Conservation (phyloP, 495 filamentous ascomycete genomes). For the Aspergillus cavernicola region DNA sequence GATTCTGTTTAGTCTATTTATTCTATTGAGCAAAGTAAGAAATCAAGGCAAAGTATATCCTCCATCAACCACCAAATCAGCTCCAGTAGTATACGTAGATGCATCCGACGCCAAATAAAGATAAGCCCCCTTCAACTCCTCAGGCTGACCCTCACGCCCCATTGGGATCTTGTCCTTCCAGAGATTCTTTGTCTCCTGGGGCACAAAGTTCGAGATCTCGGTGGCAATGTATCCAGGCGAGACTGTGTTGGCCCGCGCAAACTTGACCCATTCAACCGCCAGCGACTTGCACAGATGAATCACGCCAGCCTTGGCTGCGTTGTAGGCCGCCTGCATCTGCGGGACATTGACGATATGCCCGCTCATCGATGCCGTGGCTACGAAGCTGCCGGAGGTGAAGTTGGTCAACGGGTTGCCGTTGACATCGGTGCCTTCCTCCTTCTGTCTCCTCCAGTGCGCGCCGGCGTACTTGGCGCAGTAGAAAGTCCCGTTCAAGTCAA, state of each 20-base stretch:
- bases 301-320: constrained; percentile 59
- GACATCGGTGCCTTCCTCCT: constrained; percentile 60
- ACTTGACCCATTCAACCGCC: constrained; percentile 83
- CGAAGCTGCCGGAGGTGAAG: constrained; percentile 7
- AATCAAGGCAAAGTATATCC: constrained; percentile 14
- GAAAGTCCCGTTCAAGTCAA: constrained; percentile 77
- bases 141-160: constrained; percentile 34
- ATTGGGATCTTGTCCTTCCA: constrained; percentile 78
- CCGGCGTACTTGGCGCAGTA: constrained; percentile 78
- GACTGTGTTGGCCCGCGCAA: constrained; percentile 75
- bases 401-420: constrained; percentile 63
- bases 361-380: constrained; percentile 25
- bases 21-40: too few relatives aligned
- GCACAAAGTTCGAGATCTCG: constrained; percentile 53
- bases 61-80: constrained; percentile 68
- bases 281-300: constrained; percentile 51
- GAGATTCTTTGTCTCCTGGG: constrained; percentile 62
- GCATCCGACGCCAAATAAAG: constrained; percentile 65
- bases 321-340: constrained; percentile 61
- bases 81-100: constrained; percentile 71
- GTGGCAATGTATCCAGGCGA: constrained; percentile 86
- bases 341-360: constrained; percentile 22
- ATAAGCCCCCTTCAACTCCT: constrained; percentile 69
- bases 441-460: constrained; percentile 60
- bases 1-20: too few relatives aligned